A percentile compares a stretch with the other conserved stretches of the same genome.
Conservation (phyloP, 2,329 filamentous ascomycete species). For the Penicillium decumbens region DNA sequence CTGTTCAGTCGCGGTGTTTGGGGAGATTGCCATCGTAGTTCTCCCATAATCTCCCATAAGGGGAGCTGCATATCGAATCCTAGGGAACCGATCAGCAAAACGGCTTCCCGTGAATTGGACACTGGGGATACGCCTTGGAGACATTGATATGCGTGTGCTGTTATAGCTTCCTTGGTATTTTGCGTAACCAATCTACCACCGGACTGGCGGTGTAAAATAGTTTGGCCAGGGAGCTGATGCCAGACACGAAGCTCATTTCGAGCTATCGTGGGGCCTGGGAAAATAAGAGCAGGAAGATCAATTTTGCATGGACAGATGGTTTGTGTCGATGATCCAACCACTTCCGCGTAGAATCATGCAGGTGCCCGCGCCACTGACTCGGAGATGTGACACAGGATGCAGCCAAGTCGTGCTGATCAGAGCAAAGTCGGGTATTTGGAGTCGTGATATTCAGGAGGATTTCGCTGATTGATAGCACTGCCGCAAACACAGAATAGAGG, state of each 20-base stretch:
- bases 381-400: neutral
- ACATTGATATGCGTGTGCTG: conserved; percentile 39
- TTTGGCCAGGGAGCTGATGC: neutral
- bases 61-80: conserved; percentile 36
- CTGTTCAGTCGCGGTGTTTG: conserved; percentile 22
- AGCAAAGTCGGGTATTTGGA: neutral
- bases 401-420: neutral
- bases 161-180: conserved; percentile 45
- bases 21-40: conserved; percentile 34
- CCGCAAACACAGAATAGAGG: neutral
- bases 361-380: neutral
- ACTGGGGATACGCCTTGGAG: conserved; percentile 42
- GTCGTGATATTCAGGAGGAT: neutral
- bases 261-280: neutral
- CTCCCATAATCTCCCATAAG: conserved; percentile 22
- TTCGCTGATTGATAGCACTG: too few relatives aligned
- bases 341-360: neutral
- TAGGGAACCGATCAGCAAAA: conserved; percentile 8
- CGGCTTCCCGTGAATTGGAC: too few relatives aligned
- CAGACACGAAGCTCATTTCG: neutral
- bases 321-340: neutral
- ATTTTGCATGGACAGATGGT: neutral
- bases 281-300: neutral
- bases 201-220: neutral
- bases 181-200: conserved; percentile 44